These are phyloP conservation scores for Cyberlindnera bimundalis DNA, from an alignment of 805 yeast species.

Conservation along the genomic window DNA sequence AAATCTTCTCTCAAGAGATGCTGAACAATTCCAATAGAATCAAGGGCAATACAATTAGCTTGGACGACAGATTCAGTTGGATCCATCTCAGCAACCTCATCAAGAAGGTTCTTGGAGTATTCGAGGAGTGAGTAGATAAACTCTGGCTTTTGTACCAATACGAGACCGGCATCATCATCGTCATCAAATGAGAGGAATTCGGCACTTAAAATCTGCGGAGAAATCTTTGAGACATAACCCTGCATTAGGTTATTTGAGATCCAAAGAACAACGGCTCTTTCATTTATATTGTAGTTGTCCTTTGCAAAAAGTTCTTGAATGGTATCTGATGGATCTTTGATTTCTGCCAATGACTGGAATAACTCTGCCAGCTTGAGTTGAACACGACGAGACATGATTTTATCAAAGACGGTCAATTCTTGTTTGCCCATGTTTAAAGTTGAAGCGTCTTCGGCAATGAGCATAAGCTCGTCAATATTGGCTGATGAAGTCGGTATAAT, in stretches of 20 bases:
- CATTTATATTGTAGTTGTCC: conserved; percentile 16
- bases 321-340: conserved; percentile 14
- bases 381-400: conserved; percentile 21
- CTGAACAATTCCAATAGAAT: conserved; percentile 38
- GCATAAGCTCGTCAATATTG: conserved; percentile 18
- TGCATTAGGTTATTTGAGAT: conserved; percentile 32
- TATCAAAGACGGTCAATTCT: conserved; percentile 22
- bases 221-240: conserved; percentile 19
- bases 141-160: conserved; percentile 23
- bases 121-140: conserved; percentile 33
- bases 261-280: conserved; percentile 36
- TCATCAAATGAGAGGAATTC: conserved; percentile 32
- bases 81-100: conserved; percentile 29
- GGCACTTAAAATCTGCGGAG: conserved; percentile 17
- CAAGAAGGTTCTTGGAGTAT: conserved; percentile 41
- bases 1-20: conserved; percentile 25
- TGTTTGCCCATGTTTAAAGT: conserved; percentile 1
- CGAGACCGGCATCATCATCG: conserved; percentile 15
- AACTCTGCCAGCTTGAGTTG: conserved; percentile 20
- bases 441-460: conserved; percentile 19
- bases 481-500: conserved; percentile 2
- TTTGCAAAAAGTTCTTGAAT: conserved; percentile 24
- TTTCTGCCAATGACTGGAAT: conserved; percentile 24
- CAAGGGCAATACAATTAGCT: conserved; percentile 38
- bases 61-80: conserved; percentile 12